Evolutionary conservation across 176 grass and related monocot species (phyloP).

Genomic region (Cenchrus purpureus): DNA sequence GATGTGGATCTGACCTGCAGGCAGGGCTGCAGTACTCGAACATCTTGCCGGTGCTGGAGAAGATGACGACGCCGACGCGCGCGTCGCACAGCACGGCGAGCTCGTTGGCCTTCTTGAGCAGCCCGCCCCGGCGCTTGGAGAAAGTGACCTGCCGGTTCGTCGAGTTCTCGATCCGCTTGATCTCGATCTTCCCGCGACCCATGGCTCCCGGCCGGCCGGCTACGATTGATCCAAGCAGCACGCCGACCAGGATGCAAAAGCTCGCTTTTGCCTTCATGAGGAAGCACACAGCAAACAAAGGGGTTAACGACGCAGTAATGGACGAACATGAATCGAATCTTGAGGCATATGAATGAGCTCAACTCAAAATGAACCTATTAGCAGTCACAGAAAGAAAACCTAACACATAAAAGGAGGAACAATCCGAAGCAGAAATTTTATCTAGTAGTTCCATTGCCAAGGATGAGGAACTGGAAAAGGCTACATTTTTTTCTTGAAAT

Average conservation of each 20-base stretch:
- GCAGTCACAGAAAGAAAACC: constrained; percentile 21
- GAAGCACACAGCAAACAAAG: neutral
- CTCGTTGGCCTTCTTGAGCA: constrained; percentile 87
- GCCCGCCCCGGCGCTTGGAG: constrained; percentile 77
- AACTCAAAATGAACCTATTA: constrained; percentile 26
- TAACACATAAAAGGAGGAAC: neutral
- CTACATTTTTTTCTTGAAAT: constrained; percentile 35
- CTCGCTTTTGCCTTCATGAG: constrained; percentile 21
- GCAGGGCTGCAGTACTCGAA: constrained; percentile 73
- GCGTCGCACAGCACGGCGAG: constrained; percentile 78
- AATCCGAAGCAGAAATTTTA: constrained; percentile 38
- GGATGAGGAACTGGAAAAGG: constrained; percentile 42
- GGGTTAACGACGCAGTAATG: neutral
- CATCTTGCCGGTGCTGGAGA: constrained; percentile 87
- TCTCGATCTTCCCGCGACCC: constrained; percentile 84
- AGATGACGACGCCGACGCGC: constrained; percentile 69
- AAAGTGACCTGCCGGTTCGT: constrained; percentile 83
- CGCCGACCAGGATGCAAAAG: neutral
- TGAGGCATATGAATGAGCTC: neutral
- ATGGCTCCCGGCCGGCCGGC: constrained; percentile 3
- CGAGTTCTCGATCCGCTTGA: constrained; percentile 82
- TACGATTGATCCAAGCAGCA: constrained; percentile 12
- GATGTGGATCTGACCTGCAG: constrained; percentile 42
- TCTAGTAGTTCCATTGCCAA: constrained; percentile 12
- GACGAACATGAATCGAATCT: neutral